Base-by-base conservation (phyloP, 1,284 basidiomycete species). In the Schizopora paradoxa region DNA sequence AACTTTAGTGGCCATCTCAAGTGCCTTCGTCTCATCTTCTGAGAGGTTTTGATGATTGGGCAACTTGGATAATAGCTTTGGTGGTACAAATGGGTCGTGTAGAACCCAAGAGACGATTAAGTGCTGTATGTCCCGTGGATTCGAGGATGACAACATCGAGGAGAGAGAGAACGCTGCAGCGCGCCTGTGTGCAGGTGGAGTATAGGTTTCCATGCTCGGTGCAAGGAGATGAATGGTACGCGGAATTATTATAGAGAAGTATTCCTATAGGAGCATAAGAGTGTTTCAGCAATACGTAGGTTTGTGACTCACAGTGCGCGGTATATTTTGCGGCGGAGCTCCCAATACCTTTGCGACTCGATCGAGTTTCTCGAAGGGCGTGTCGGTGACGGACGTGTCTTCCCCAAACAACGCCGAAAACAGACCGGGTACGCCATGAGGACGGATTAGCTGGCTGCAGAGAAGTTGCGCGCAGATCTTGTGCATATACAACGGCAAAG, bases 121-220 rank as follows among this genome's bases (percentile, higher is more conserved):
- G 10, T 21, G 39, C 38, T 28, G 44, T 18, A 58, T 38, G 28
- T 61, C 58, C 43, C 69, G 55, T 8, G 51, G 38, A 10, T n/a
- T 32, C 28, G 43, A 16, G 7, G 47, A 8, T 11, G 70, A 61
- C 11, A 89, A 60, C 63, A 86, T 76, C 10, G 78, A 75, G 6
- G 84, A 81, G 25, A 90, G 57, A 1, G 79, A 64, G 59, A 86
- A 89, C 2, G 82, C 75, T 4, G 81, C 78, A 0, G 82, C 82
- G 27, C 81, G 72, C 50, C 67, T 70, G 56, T 84, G 75, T 10
- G 71, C 55, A 22, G 65, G 58, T 29, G 76, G 65, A 6, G 60
- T 62, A 34, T 61, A 55, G 4, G 67, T 51, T 18, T 47, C 28
- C 35, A 55, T 41, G 3, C 26, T 47, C 2, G 55, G 41, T 0